Evolutionary conservation across 148 eudicot species (phyloP).

Genomic region (Pharnaceum exiguum): DNA sequence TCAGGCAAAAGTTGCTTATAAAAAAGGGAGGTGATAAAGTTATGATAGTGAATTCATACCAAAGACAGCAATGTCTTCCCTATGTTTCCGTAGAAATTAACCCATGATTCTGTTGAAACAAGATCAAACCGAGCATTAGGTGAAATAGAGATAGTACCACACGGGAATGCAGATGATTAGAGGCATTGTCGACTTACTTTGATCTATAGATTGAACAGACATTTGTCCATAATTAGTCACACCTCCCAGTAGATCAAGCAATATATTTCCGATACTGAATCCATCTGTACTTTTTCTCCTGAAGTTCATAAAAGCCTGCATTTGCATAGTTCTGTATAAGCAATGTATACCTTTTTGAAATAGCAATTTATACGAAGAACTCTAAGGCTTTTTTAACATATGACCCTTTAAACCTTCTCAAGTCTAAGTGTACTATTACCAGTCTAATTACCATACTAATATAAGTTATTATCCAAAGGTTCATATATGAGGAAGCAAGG

Average conservation of each 20-base stretch:
- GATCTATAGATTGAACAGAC: conserved; percentile 81
- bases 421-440: no score
- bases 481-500: neutral
- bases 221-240: conserved; percentile 71
- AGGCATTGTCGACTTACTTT: conserved; percentile 38
- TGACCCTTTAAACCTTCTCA: no score
- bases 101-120: conserved; percentile 67
- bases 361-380: no score
- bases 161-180: neutral
- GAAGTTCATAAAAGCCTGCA: conserved; percentile 77
- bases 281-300: conserved; percentile 79
- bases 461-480: neutral
- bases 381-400: no score
- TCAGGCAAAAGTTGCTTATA: neutral
- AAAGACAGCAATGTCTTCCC: conserved; percentile 87
- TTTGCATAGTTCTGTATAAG: neutral
- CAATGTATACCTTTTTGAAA: no score
- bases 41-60: conserved; percentile 35
- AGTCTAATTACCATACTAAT: no score
- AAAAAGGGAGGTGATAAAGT: neutral
- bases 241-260: conserved; percentile 84
- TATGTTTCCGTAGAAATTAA: conserved; percentile 87
- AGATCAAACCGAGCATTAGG: neutral
- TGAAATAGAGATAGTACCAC: no score
- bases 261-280: conserved; percentile 84